These are phyloP conservation scores for Colletotrichum viniferum DNA, from an alignment of 2,329 filamentous ascomycete species.

Conservation along the genomic window DNA sequence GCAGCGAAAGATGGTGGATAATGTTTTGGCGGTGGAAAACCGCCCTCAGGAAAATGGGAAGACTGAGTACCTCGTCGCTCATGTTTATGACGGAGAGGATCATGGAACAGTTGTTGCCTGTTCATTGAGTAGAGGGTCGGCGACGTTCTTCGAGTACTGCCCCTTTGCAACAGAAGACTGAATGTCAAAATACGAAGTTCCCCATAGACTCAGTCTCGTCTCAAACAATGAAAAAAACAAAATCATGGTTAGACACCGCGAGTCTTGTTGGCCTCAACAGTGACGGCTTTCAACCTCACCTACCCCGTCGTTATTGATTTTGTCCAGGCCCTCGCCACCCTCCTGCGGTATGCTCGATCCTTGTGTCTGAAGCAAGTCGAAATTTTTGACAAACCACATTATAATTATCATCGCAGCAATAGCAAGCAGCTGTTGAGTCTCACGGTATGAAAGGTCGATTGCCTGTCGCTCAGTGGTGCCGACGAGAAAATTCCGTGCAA, in stretches of 20 bases:
- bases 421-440: background rate
- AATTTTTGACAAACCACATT: background rate
- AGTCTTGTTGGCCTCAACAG: background rate
- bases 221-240: too few species aligned
- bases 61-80: constrained; percentile 21
- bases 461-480: background rate
- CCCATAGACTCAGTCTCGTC: background rate
- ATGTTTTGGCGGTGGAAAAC: constrained; percentile 26
- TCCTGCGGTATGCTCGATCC: background rate
- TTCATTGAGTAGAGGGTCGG: constrained; percentile 27
- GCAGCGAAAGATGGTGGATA: constrained; percentile 28
- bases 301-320: background rate
- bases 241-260: background rate
- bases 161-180: background rate
- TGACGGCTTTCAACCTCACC: background rate
- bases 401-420: background rate
- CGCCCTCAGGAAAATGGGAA: constrained; percentile 18
- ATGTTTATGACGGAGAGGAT: constrained; percentile 32
- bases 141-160: constrained; percentile 23
- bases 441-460: background rate
- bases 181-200: fast-evolving
- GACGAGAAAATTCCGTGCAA: background rate
- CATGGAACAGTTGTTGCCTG: constrained; percentile 34
- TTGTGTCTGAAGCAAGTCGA: background rate
- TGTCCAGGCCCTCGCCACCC: background rate